A percentile compares a stretch with the other conserved stretches of the same genome.
phyloP scores from a whole-genome alignment of 179 eudicot genomes.

The Beta corolliflora region DNA sequence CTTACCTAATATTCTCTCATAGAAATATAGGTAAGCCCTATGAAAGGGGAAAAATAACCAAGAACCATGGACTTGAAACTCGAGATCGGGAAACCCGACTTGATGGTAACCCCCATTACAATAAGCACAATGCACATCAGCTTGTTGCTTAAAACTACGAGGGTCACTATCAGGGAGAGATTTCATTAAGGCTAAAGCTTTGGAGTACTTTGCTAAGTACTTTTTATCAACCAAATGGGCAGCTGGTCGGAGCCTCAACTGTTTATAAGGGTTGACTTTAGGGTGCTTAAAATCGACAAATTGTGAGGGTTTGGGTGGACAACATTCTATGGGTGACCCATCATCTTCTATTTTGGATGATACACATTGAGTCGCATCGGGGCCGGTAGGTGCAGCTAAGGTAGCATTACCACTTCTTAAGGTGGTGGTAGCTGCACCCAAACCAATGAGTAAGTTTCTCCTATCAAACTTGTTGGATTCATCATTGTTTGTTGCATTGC shows the following conservation, averaged over 20 bases:
- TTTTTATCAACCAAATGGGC: conserved; percentile 57
- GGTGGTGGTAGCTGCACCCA: conserved; percentile 47
- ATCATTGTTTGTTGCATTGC: conserved; percentile 26
- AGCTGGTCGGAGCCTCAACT: conserved; percentile 55
- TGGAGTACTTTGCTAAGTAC: conserved; percentile 36
- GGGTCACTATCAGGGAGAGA: no score
- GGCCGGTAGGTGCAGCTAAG: conserved; percentile 30
- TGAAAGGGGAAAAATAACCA: conserved; percentile 90
- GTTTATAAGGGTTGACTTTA: conserved; percentile 17
- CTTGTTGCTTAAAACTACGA: no score
- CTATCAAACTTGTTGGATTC: conserved; percentile 35
- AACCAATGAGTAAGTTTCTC: conserved; percentile 56
- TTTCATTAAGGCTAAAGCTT: no score
- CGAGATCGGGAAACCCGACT: conserved; percentile 54
- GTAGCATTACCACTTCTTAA: conserved; percentile 29
- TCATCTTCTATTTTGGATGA: conserved; percentile 41
- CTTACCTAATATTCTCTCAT: conserved; percentile 60
- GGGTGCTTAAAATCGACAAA: conserved; percentile 44
- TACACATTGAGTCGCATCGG: conserved; percentile 46
- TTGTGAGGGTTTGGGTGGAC: conserved; percentile 50
- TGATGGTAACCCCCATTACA: conserved; percentile 55
- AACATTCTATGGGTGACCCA: conserved; percentile 44
- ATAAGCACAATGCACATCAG: no score
- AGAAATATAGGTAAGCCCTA: conserved; percentile 66
- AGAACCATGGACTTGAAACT: conserved; percentile 68